phyloP scores from a whole-genome alignment of 129 eudicot genomes.

The Pittosporum tobira region DNA sequence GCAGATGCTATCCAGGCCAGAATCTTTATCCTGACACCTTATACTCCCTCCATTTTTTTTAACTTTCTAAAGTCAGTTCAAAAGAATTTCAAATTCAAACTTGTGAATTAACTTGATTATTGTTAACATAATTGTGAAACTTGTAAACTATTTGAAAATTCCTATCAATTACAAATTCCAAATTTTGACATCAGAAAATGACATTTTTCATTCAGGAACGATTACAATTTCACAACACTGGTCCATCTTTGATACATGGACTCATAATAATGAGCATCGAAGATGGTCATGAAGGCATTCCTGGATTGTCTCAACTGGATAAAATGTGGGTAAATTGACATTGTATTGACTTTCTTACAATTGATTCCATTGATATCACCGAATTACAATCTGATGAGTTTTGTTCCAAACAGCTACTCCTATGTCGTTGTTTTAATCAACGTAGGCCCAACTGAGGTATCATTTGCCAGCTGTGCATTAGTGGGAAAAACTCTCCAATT shows the following conservation, averaged over 20 bases:
- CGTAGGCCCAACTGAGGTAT: conserved; percentile 50
- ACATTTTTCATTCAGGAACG: conserved; percentile 46
- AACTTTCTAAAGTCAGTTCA: too few species aligned
- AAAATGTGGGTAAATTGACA: conserved; percentile 38
- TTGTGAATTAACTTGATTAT: too few species aligned
- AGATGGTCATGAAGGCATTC: conserved; percentile 71
- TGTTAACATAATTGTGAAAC: too few species aligned
- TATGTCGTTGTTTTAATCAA: conserved; percentile 61
- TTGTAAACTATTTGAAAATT: too few species aligned
- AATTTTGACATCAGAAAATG: neutral
- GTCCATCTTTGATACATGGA: conserved; percentile 68
- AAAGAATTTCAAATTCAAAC: too few species aligned
- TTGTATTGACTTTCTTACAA: neutral
- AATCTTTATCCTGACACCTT: neutral
- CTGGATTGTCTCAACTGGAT: conserved; percentile 71
- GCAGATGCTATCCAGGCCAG: conserved; percentile 74
- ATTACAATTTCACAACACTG: conserved; percentile 74
- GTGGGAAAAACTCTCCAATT: conserved; percentile 38
- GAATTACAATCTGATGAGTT: conserved; percentile 2
- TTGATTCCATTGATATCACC: neutral
- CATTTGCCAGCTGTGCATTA: conserved; percentile 43
- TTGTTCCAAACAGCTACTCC: conserved; percentile 43
- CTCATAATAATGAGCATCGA: conserved; percentile 86
- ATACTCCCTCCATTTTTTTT: too few species aligned
- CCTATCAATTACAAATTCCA: too few species aligned